phyloP scores from a whole-genome alignment of 106 monocot species.

The Dioscorea alata region DNA sequence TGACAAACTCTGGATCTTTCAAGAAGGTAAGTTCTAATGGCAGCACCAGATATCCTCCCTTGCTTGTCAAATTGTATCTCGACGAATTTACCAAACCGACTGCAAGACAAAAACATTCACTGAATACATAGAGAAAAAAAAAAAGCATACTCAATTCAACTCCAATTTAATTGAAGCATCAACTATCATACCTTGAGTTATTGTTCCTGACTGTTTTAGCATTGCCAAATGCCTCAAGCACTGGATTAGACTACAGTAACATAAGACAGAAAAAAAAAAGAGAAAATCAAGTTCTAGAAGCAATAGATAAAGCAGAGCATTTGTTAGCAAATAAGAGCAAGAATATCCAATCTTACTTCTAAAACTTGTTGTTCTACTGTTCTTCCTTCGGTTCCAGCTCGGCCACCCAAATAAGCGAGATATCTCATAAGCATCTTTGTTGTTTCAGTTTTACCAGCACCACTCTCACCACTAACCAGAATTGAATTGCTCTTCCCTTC shows the following conservation, averaged over 20 bases:
- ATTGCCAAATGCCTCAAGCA: slow-evolving; percentile 99
- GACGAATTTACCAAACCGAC: slow-evolving; percentile 86
- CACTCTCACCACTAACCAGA: slow-evolving; percentile 88
- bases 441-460: slow-evolving; percentile 85
- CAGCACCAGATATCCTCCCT: slow-evolving; percentile 81
- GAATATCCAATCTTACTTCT: slow-evolving; percentile 42
- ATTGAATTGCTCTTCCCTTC: slow-evolving; percentile 78
- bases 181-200: slow-evolving; percentile 74
- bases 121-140: neutral
- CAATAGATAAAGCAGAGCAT: neutral
- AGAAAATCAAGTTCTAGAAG: neutral
- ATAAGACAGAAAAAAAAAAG: slow-evolving; percentile 15
- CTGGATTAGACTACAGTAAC: slow-evolving; percentile 84
- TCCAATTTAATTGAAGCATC: too few relatives aligned
- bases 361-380: slow-evolving; percentile 88
- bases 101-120: slow-evolving; percentile 13
- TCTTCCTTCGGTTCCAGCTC: slow-evolving; percentile 61
- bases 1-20: slow-evolving; percentile 85
- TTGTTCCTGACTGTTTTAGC: slow-evolving; percentile 99
- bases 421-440: slow-evolving; percentile 90
- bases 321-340: neutral
- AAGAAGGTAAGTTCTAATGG: slow-evolving; percentile 79
- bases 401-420: slow-evolving; percentile 74
- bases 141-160: too few relatives aligned
- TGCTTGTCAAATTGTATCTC: slow-evolving; percentile 81